Evolutionary conservation across 2,329 filamentous ascomycete species (phyloP), one percentile per base, ranked within the genome.

Genomic region (Arachnomyces sp.): DNA sequence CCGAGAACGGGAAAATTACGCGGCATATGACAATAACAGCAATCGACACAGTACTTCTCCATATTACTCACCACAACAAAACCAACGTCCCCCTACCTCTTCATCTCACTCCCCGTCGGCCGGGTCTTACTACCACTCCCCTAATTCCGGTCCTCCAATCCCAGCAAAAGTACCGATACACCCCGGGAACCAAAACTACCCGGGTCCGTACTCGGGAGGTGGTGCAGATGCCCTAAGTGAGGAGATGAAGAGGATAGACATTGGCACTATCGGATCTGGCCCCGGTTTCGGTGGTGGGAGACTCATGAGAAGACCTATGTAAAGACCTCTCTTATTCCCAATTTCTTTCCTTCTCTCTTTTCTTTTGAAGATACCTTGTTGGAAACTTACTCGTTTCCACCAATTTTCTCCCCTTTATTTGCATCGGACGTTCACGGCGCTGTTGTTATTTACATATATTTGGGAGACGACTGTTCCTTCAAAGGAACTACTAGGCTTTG

Each of bases 191-290:
- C 56, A 55, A 32, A 54, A 43, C 45, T 59, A 60, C 30, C 51
- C 52, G 4, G 52, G 36, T 4, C 4, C n/a, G 28, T 29, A 30
- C 15, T 56, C 9, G 48, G 33, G 31, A 30, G 44, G 47, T 31
- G 43, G 44, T 12, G 43, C 61, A 62, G 68, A 66, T 44, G 72
- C 75, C 4, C 57, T 81, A 35, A 77, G 73, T 38, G 61, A 75
- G 28, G 77, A 81, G 56, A 61, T 81, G 48, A 72, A 63, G 43
- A 61, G 59, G 5, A 72, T 72, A 45, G 68, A 72, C 43, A 70
- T 72, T 41, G 69, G 68, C 7, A 29, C 28, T 12, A 12, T n/a
- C 34, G 20, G 20, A 9, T 25, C 20, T 9, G 20, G 20, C 5
- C 20, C 20, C 20, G 20, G 5, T 25, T 25, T 25, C 9, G 20